These are phyloP conservation scores for Ophiosphaerella korrae DNA, from an alignment of 2,329 filamentous ascomycete species.

Conservation along the genomic window DNA sequence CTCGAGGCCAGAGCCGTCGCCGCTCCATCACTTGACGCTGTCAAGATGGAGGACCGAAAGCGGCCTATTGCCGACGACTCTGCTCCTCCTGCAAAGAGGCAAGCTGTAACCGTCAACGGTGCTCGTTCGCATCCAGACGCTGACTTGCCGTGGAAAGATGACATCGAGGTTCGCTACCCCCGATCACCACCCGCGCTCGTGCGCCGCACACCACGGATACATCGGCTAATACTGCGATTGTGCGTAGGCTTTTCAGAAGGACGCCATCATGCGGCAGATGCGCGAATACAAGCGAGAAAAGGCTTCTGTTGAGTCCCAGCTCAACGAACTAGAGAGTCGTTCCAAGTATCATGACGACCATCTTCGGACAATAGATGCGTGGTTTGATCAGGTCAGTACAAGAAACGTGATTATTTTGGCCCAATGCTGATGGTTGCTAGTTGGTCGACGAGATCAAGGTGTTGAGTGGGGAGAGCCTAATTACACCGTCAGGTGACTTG, in stretches of 20 bases:
- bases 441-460: constrained; percentile 57
- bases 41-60: constrained; percentile 99
- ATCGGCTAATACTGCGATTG: constrained; percentile 35
- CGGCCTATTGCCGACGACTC: constrained; percentile 86
- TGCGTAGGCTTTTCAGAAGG: constrained; percentile 84
- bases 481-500: constrained; percentile 24
- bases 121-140: constrained; percentile 67
- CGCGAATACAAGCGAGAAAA: constrained; percentile 96
- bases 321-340: constrained; percentile 79
- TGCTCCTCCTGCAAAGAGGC: constrained; percentile 88
- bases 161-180: constrained; percentile 70
- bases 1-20: constrained; percentile 74
- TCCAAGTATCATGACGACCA: constrained; percentile 89
- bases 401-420: constrained; percentile 8
- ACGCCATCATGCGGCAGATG: constrained; percentile 97
- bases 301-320: constrained; percentile 75
- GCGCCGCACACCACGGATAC: constrained; percentile 28
- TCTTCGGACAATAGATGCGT: constrained; percentile 84
- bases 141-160: constrained; percentile 73
- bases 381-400: constrained; percentile 84
- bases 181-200: constrained; percentile 22
- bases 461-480: constrained; percentile 45
- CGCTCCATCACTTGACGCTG: constrained; percentile 77
- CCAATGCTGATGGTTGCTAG: constrained; percentile 40
- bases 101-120: constrained; percentile 77